Evolutionary conservation across 192 early-diverging fungal genomes (phyloP).

Genomic region (Rhizophagus prolifer): DNA sequence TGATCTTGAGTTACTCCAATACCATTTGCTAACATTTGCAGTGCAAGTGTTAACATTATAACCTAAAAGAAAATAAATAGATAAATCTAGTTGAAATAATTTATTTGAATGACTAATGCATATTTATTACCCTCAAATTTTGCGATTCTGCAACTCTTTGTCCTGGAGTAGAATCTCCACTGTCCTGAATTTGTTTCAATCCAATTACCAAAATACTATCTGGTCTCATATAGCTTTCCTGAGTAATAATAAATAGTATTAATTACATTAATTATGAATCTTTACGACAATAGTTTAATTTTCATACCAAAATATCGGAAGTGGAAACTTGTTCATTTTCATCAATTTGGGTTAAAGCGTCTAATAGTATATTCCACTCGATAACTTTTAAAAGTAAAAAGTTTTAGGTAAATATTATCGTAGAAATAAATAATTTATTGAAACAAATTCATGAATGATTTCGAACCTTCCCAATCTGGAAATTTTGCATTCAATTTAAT

Average conservation of each 20-base stretch:
- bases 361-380: constrained; percentile 22
- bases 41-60: constrained; percentile 46
- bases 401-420: not conserved
- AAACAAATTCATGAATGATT: not conserved
- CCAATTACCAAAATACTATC: constrained; percentile 27
- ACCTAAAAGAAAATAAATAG: not conserved
- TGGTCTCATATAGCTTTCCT: constrained; percentile 32
- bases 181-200: constrained; percentile 14
- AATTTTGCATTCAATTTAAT: constrained; percentile 53
- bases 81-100: not conserved
- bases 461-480: constrained; percentile 48
- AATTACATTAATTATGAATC: not conserved
- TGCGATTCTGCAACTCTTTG: constrained; percentile 38
- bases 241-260: not conserved
- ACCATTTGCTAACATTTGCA: constrained; percentile 59
- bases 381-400: constrained; percentile 15
- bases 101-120: not conserved
- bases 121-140: constrained; percentile 36
- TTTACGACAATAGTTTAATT: not conserved
- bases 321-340: constrained; percentile 15
- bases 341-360: constrained; percentile 19
- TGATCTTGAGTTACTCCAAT: constrained; percentile 44
- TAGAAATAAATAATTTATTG: not conserved
- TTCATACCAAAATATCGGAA: constrained; percentile 26
- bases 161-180: constrained; percentile 1